These are phyloP conservation scores for Rhodotorula sp. DNA, from an alignment of 1,284 basidiomycete species.

Conservation along the genomic window DNA sequence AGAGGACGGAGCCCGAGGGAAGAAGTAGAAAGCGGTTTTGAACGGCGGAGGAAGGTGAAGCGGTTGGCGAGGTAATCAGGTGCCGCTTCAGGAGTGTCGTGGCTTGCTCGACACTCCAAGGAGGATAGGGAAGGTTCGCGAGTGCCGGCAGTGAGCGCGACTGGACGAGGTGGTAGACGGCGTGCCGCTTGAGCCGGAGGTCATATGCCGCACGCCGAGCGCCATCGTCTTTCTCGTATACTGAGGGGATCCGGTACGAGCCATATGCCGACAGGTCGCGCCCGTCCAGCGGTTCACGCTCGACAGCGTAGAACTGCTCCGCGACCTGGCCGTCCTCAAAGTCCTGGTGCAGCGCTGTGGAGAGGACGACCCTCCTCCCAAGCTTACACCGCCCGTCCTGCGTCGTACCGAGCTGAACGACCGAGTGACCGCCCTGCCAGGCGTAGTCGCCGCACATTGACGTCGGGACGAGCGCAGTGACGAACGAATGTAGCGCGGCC, in stretches of 20 bases:
- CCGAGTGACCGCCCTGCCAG: slow-evolving; percentile 4
- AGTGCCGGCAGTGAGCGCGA: neutral
- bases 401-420: neutral
- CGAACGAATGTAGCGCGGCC: slow-evolving; percentile 44
- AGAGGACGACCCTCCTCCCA: slow-evolving; percentile 37
- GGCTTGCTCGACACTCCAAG: neutral
- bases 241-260: neutral
- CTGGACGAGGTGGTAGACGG: slow-evolving; percentile 20
- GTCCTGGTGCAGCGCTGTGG: slow-evolving; percentile 43
- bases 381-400: neutral
- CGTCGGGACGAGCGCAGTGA: slow-evolving; percentile 39
- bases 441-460: slow-evolving; percentile 44
- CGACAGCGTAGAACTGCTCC: slow-evolving; percentile 24
- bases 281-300: neutral
- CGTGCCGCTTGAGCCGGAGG: slow-evolving; percentile 15
- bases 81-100: neutral
- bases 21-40: neutral
- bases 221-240: neutral
- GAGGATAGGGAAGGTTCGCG: neutral
- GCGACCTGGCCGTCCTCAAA: slow-evolving; percentile 44
- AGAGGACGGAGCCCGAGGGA: slow-evolving; percentile 21
- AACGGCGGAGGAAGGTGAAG: neutral
- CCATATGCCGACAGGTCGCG: neutral
- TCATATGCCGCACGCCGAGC: slow-evolving; percentile 3
- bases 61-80: neutral